These are phyloP conservation scores for Lachnellula cervina DNA, from an alignment of 2,329 filamentous ascomycete species.

Conservation along the genomic window DNA sequence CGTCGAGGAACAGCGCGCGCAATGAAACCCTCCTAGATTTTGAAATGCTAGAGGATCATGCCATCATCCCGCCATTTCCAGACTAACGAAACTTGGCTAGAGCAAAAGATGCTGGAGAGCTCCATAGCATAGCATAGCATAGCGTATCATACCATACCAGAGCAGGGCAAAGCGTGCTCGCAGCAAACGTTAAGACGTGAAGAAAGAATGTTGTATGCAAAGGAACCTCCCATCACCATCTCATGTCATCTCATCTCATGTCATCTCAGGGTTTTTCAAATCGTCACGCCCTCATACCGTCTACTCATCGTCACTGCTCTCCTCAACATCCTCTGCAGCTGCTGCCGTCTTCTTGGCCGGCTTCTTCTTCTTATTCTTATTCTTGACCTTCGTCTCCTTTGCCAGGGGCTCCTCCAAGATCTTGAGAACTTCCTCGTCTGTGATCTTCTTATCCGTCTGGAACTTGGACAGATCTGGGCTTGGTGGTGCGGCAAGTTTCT, in stretches of 20 bases:
- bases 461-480: slow-evolving; percentile 72
- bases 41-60: background rate
- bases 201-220: slow-evolving; percentile 1
- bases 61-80: slow-evolving; percentile 2
- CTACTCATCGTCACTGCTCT: slow-evolving; percentile 35
- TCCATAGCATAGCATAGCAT: slow-evolving; percentile 16
- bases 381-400: slow-evolving; percentile 86
- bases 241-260: background rate
- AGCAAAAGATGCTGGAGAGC: slow-evolving; percentile 20
- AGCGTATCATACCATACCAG: slow-evolving; percentile 13
- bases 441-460: slow-evolving; percentile 97
- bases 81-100: slow-evolving; percentile 14
- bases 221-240: background rate
- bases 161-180: slow-evolving; percentile 8
- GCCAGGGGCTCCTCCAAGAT: slow-evolving; percentile 84
- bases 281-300: background rate
- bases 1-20: slow-evolving; percentile 3
- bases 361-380: slow-evolving; percentile 67
- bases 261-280: background rate
- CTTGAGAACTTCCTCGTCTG: slow-evolving; percentile 90
- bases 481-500: slow-evolving; percentile 74
- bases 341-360: slow-evolving; percentile 39
- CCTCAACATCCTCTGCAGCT: slow-evolving; percentile 29
- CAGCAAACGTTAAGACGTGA: slow-evolving; percentile 15
- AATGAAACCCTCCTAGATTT: background rate